Evolutionary conservation across 371 early-diverging fungal genomes (phyloP).

Genomic region (Mortierella sp.): DNA sequence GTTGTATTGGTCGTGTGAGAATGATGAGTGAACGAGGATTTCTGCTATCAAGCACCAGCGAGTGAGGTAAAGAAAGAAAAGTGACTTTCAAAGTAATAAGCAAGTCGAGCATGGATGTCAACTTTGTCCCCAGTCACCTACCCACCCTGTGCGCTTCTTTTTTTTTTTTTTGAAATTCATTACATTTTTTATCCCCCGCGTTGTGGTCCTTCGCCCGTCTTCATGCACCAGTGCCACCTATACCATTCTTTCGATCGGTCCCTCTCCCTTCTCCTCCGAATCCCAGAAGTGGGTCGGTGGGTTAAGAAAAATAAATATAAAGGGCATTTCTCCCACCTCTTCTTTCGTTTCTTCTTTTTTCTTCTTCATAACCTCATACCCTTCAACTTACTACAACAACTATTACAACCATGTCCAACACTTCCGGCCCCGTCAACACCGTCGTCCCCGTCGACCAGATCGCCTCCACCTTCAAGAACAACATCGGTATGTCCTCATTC

Average conservation of each 20-base stretch:
- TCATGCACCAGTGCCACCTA: slow-evolving; percentile 4
- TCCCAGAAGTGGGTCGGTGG: not conserved
- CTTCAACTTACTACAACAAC: not conserved
- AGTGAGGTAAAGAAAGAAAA: too few relatives aligned
- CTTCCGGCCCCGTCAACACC: slow-evolving; percentile 27
- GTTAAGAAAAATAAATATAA: not conserved
- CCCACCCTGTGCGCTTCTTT: not conserved
- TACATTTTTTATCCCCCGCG: not conserved
- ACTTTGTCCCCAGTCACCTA: too few relatives aligned
- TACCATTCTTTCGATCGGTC: not conserved
- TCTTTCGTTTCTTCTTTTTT: not conserved
- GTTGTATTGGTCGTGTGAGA: too few relatives aligned
- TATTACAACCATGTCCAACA: not conserved
- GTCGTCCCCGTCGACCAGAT: slow-evolving; percentile 34
- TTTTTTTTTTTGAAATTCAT: not conserved
- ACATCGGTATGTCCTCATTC: slow-evolving; percentile 43
- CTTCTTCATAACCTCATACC: not conserved
- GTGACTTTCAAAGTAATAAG: too few relatives aligned
- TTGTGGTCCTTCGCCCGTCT: not conserved
- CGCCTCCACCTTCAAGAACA: slow-evolving; percentile 50
- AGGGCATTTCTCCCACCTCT: not conserved
- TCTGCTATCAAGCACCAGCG: too few relatives aligned
- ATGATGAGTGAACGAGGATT: too few relatives aligned
- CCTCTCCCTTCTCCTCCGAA: not conserved
- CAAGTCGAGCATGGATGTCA: too few relatives aligned